These are phyloP conservation scores for Leersia perrieri DNA, from an alignment of 176 grass and related monocot species.

Conservation along the genomic window DNA sequence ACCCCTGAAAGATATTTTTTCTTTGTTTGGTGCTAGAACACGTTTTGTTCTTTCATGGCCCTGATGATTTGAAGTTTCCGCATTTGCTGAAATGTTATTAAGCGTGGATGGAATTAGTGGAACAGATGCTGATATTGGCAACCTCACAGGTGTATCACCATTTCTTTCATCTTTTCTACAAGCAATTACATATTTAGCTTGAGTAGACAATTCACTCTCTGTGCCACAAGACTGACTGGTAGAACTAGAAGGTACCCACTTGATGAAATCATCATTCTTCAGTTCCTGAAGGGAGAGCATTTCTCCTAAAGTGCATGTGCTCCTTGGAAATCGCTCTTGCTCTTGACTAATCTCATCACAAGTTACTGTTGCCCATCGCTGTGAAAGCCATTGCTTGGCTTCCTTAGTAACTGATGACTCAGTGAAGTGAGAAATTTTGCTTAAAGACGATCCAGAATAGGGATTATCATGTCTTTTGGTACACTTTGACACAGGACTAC, in stretches of 20 bases:
- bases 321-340: constrained; percentile 39
- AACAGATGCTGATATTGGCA: constrained; percentile 52
- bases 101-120: constrained; percentile 46
- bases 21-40: constrained; percentile 41
- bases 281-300: constrained; percentile 69
- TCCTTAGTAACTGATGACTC: constrained; percentile 76
- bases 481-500: constrained; percentile 46
- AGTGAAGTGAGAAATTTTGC: constrained; percentile 44
- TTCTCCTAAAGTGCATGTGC: constrained; percentile 74
- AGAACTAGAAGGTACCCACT: constrained; percentile 4
- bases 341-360: constrained; percentile 47
- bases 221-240: background rate
- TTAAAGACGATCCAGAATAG: constrained; percentile 58
- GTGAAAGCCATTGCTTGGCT: constrained; percentile 82
- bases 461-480: constrained; percentile 49
- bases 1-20: constrained; percentile 57
- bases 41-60: constrained; percentile 27
- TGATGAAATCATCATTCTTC: constrained; percentile 36
- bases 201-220: constrained; percentile 26
- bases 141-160: constrained; percentile 33
- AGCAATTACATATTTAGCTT: constrained; percentile 28
- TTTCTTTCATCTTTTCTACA: constrained; percentile 30
- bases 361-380: constrained; percentile 66
- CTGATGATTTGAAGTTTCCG: constrained; percentile 39
- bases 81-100: constrained; percentile 43